Percentiles rank a stretch among this genome's conserved stretches.
Evolutionary conservation across 495 filamentous ascomycete genomes (phyloP).

Genomic region (Penicillium cinerascens): DNA sequence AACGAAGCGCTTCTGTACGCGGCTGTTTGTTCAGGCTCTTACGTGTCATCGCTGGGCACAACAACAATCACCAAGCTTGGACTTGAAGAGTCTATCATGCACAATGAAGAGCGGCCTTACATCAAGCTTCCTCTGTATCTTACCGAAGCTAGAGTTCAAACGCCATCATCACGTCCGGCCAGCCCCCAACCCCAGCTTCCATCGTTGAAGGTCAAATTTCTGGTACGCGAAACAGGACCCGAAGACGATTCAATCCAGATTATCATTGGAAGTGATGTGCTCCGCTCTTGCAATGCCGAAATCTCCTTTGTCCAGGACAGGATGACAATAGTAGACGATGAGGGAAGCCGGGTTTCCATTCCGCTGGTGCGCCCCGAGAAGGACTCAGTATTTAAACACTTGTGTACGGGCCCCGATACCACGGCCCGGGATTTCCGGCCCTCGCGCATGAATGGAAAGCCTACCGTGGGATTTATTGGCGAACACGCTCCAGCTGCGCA

Average conservation of each 20-base stretch:
- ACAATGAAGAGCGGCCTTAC: conserved; percentile 56
- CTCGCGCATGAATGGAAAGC: conserved; percentile 18
- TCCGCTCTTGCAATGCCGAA: conserved; percentile 85
- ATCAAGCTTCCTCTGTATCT: conserved; percentile 82
- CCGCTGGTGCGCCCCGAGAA: conserved; percentile 93
- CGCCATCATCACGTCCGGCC: conserved; percentile 65
- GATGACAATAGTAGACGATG: conserved; percentile 81
- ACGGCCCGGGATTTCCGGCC: conserved; percentile 8
- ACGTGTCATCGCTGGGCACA: conserved; percentile 72
- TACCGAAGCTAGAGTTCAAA: conserved; percentile 81
- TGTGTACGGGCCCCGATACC: conserved; percentile 55
- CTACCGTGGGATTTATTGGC: conserved; percentile 30
- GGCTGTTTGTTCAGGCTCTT: conserved; percentile 87
- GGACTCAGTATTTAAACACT: conserved; percentile 70
- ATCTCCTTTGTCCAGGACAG: conserved; percentile 88
- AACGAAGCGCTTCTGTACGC: conserved; percentile 86
- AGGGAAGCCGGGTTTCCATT: conserved; percentile 82
- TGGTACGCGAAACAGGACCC: conserved; percentile 56
- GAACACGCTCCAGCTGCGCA: conserved; percentile 12
- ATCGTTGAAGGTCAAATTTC: conserved; percentile 70
- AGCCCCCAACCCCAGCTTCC: conserved; percentile 75
- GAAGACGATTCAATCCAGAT: conserved; percentile 64
- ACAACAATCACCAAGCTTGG: conserved; percentile 69
- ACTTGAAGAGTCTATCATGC: conserved; percentile 61
- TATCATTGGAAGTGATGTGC: conserved; percentile 81